These are phyloP conservation scores for Colletotrichum incanum DNA, from an alignment of 2,329 filamentous ascomycete genomes.

Conservation along the genomic window DNA sequence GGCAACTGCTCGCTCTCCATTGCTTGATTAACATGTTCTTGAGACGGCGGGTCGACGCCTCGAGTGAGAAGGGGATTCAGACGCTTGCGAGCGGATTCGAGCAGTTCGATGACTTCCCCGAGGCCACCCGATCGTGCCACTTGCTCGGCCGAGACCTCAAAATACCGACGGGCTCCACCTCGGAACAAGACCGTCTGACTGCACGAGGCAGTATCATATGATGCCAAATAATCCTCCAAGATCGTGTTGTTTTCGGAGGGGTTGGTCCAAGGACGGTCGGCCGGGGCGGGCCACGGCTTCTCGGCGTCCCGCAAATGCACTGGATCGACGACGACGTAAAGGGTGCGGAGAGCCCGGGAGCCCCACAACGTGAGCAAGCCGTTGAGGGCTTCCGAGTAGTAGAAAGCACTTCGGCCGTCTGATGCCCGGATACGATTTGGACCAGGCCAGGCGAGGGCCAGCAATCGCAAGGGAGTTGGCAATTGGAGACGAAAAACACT, in stretches of 20 bases:
- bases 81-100: slow-evolving; percentile 13
- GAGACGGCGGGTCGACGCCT: background rate
- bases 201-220: background rate
- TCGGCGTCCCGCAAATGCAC: slow-evolving; percentile 16
- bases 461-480: slow-evolving; percentile 10
- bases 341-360: slow-evolving; percentile 1
- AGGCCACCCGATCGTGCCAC: slow-evolving; percentile 11
- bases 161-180: background rate
- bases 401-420: slow-evolving; percentile 13
- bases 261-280: background rate
- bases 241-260: background rate
- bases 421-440: background rate
- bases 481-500: slow-evolving; percentile 15
- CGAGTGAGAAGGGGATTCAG: background rate
- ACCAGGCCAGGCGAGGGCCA: slow-evolving; percentile 16
- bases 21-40: slow-evolving; percentile 14
- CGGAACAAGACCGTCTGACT: background rate
- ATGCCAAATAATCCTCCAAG: slow-evolving; percentile 10
- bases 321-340: slow-evolving; percentile 17
- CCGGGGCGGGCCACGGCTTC: slow-evolving; percentile 8
- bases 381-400: slow-evolving; percentile 12
- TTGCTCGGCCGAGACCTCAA: slow-evolving; percentile 13
- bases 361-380: slow-evolving; percentile 10
- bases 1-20: background rate
- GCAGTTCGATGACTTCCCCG: slow-evolving; percentile 18